Base-by-base conservation (phyloP, 2,329 filamentous ascomycete genomes). In the Paecilomyces niveus region DNA sequence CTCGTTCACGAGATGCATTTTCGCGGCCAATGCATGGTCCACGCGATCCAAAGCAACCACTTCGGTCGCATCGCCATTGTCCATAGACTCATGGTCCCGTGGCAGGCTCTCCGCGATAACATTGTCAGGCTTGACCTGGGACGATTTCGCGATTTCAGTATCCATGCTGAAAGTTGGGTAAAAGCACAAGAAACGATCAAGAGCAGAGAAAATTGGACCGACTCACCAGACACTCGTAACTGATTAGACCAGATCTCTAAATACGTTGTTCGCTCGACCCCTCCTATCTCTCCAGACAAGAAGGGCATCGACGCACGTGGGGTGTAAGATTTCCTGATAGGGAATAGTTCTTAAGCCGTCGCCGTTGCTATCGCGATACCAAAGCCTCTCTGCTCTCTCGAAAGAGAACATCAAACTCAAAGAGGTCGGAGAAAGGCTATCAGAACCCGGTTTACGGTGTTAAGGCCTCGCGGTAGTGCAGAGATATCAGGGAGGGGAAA, bases 1-100 rank as follows among this genome's bases (percentile, higher is more conserved):
- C 70, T 89, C 82, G 68, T 89, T 89, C 60, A 89, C 81, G 29
- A 89, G 76, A 64, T 85, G 81, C 85, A 89, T 89, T 70, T 89
- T 89, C 49, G 81, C 81, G 64, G 83, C 83, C 52, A 89, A 73
- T 1, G 81, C 84, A 3, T 84, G 83, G 66, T 89, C 85, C 29
- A 83, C 72, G 9, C n/a, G 3, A 9, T 18, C n/a, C n/a, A 45
- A 9, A 45, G 39, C 39, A 45, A 45, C n/a, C 15, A 45, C 39
- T 45, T 45, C 39, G 8, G 39, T 45, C 15, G 39, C 39, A n/a
- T 45, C 39, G n/a, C 39, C 39, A 45, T 45, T 18, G 15, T 18
- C n/a, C 39, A 45, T 18, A 9, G 39, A 45, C 39, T 45, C 39
- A 18, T 45, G 39, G 15, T 45, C 39, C n/a, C 39, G 39, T 9